These are phyloP conservation scores for Immersiella caudata DNA, from an alignment of 495 filamentous ascomycete genomes.

Conservation along the genomic window DNA sequence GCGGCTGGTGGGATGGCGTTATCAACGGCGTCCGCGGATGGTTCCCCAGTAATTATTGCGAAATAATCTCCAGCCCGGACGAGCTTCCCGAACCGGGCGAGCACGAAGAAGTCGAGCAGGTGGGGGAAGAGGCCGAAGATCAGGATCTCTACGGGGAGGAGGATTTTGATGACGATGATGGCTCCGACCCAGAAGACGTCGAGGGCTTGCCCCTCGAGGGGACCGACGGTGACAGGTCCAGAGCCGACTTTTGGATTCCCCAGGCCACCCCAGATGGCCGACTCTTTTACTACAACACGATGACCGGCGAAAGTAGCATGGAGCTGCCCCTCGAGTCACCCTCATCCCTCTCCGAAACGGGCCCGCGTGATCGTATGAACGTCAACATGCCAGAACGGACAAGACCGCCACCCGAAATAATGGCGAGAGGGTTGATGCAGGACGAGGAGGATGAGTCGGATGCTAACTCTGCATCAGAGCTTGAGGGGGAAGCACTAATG, in stretches of 20 bases:
- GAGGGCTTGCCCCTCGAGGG: constrained; percentile 71
- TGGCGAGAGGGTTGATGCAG: constrained; percentile 79
- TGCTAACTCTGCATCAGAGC: constrained; percentile 78
- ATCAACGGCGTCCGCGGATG: constrained; percentile 91
- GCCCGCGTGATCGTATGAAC: constrained; percentile 84
- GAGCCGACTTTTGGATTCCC: constrained; percentile 97
- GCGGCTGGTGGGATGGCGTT: constrained; percentile 98
- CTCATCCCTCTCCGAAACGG: constrained; percentile 74
- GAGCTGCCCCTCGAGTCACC: constrained; percentile 93
- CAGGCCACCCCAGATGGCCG: constrained; percentile 93
- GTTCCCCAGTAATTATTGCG: constrained; percentile 99
- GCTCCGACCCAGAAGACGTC: constrained; percentile 49
- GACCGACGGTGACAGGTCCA: constrained; percentile 69
- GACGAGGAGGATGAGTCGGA: constrained; percentile 86
- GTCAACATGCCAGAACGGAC: constrained; percentile 88
- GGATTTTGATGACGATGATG: constrained; percentile 36
- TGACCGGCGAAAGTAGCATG: constrained; percentile 89
- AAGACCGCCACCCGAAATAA: constrained; percentile 86
- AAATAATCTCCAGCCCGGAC: constrained; percentile 73
- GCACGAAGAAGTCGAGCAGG: constrained; percentile 68
- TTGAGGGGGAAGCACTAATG: constrained; percentile 63
- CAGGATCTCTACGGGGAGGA: constrained; percentile 45
- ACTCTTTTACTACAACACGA: constrained; percentile 97
- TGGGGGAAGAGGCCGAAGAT: constrained; percentile 69
- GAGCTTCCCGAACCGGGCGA: constrained; percentile 60